Percentiles rank a stretch among this genome's conserved stretches.
phyloP scores from a whole-genome alignment of 139 green algal genomes.

The Auxenochlorella pyrenoidosa region DNA sequence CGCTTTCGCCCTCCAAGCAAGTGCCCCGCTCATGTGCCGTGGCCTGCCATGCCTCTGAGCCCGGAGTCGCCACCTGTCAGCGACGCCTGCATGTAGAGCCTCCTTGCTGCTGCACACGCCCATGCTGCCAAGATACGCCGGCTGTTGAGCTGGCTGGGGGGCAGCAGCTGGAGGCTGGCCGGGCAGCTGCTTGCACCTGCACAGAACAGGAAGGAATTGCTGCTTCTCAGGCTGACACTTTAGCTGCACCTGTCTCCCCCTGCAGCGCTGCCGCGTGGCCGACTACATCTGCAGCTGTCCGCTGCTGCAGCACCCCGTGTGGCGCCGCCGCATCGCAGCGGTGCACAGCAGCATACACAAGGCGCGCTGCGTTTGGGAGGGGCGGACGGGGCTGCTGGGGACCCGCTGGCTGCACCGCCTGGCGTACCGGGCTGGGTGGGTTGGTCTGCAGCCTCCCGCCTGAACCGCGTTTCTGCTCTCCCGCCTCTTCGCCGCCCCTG shows the following conservation, averaged over 20 bases:
- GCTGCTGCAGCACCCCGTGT: neutral
- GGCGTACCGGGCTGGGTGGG: too few relatives aligned
- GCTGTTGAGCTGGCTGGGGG: too few relatives aligned
- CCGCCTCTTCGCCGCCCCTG: neutral
- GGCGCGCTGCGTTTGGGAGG: neutral
- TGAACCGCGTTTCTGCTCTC: too few relatives aligned
- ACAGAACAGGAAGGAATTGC: too few relatives aligned
- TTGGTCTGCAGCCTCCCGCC: too few relatives aligned
- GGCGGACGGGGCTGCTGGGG: neutral
- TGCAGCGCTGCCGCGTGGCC: neutral
- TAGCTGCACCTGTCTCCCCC: neutral
- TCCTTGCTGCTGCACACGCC: too few relatives aligned
- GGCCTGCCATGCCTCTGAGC: too few relatives aligned
- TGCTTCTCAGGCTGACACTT: neutral
- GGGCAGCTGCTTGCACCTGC: neutral
- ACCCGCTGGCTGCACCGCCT: too few relatives aligned
- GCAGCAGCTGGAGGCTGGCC: neutral
- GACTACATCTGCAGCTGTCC: neutral
- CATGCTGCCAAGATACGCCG: too few relatives aligned
- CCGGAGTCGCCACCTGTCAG: too few relatives aligned
- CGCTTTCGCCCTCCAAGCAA: neutral
- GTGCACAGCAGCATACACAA: neutral
- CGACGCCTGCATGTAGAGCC: neutral
- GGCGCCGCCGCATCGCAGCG: neutral
- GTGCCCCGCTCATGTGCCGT: too few relatives aligned